phyloP scores from a whole-genome alignment of 345 rosid genomes.

The Arabidopsis suecica region DNA sequence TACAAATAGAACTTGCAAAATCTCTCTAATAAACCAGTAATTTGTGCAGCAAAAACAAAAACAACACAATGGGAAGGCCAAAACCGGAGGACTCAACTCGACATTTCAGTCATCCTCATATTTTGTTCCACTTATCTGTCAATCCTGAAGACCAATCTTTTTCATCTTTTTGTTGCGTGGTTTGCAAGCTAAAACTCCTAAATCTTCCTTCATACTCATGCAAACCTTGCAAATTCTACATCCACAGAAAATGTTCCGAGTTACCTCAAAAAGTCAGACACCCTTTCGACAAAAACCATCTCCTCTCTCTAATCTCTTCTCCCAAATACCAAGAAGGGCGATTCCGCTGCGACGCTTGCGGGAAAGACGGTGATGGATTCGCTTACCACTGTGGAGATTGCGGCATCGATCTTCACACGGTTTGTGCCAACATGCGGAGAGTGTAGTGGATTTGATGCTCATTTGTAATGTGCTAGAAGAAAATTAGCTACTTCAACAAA shows the following conservation, averaged over 20 bases:
- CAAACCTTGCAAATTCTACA: slow-evolving; percentile 45
- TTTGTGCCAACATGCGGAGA: slow-evolving; percentile 50
- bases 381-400: slow-evolving; percentile 53
- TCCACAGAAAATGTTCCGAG: slow-evolving; percentile 51
- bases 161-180: slow-evolving; percentile 36
- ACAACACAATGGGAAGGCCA: slow-evolving; percentile 36
- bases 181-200: slow-evolving; percentile 48
- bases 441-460: slow-evolving; percentile 54
- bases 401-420: slow-evolving; percentile 53
- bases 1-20: slow-evolving; percentile 10
- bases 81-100: slow-evolving; percentile 43
- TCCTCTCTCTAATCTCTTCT: slow-evolving; percentile 44
- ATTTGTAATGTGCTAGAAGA: slow-evolving; percentile 49
- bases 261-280: slow-evolving; percentile 52
- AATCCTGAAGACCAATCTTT: slow-evolving; percentile 36
- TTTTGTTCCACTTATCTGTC: slow-evolving; percentile 36
- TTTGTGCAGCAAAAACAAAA: too few species aligned
- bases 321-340: slow-evolving; percentile 46
- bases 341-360: slow-evolving; percentile 51
- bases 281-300: slow-evolving; percentile 50
- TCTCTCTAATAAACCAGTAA: not conserved
- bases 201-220: slow-evolving; percentile 48
- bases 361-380: slow-evolving; percentile 53
- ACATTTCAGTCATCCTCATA: slow-evolving; percentile 60
- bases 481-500: slow-evolving; percentile 17